Evolutionary conservation across 2,329 filamentous ascomycete species (phyloP), one percentile per base, ranked within the genome.

Genomic region (Colletotrichum sp.): DNA sequence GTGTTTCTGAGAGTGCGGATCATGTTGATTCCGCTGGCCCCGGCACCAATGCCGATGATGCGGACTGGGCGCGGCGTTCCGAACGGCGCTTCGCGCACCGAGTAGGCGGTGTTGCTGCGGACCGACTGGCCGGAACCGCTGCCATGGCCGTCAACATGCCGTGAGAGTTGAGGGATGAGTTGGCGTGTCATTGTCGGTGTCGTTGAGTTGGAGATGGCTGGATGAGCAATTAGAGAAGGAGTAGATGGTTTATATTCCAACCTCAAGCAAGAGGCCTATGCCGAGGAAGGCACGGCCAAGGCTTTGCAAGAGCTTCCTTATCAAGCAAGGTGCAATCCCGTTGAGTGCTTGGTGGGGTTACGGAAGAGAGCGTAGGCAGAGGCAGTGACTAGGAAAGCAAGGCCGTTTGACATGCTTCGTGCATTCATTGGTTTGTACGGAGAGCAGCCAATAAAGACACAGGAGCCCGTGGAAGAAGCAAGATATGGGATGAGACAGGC

Each of bases 1-100:
- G 84, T 84, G 59, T 85, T 82, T 55, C 87, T 85, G 52, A 89
- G 82, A 6, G 87, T 87, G 70, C 87, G 86, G 75, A 87, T 80
- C 79, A 78, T 72, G 76, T 77, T 78, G 66, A 78, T 75, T 7
- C 77, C 77, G 64, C 76, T 77, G 10, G 77, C 77, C 3, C 77
- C 77, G 64, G 77, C 77, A 13, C 77, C 77, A 24, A 78, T 64
- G 13, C 68, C 73, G 52, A 77, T 65, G n/a, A 78, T 78, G 18
- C 77, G 77, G 32, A 78, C 6, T 12, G 67, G 57, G 9, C 62
- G 73, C 39, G 76, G 76, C 12, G 76, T 62, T 30, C 69, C 76
- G 59, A 78, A 71, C 13, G 77, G 76, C 6, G 63, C 70, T 66
- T 78, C 77, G 7, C 66, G 60, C 26, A 78, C 34, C 44, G 69